These are phyloP conservation scores for Annona cherimola DNA, from an alignment of 164 flowering plant species.

Conservation along the genomic window DNA sequence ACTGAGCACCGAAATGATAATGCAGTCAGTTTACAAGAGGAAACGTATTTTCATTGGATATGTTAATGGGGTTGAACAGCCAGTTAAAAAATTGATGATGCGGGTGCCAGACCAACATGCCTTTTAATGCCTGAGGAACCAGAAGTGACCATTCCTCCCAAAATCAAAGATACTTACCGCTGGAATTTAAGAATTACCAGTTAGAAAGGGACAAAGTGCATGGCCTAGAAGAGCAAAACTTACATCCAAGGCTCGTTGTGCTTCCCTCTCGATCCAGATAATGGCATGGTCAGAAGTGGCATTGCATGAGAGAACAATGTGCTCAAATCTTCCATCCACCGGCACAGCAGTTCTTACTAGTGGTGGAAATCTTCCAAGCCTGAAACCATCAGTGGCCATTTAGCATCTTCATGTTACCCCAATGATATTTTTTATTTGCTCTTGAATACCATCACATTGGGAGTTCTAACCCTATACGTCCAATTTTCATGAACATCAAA, in stretches of 20 bases:
- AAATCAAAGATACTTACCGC: background rate
- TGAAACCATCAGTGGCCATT: conserved; percentile 23
- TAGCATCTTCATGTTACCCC: background rate
- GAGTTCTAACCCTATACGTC: no score
- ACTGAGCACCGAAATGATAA: conserved; percentile 28
- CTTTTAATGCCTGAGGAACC: background rate
- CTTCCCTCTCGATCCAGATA: conserved; percentile 64
- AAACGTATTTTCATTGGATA: background rate
- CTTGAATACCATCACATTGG: background rate
- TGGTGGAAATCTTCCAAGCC: conserved; percentile 56
- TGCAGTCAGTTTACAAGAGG: background rate
- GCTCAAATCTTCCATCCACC: conserved; percentile 77
- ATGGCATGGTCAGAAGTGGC: conserved; percentile 62
- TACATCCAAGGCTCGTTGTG: conserved; percentile 62
- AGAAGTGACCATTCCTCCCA: background rate
- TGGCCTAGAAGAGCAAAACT: conserved; percentile 20
- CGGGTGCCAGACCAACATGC: background rate
- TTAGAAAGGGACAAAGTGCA: background rate
- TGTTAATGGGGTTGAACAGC: background rate
- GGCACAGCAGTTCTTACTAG: conserved; percentile 69
- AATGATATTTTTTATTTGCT: background rate
- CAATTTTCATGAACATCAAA: no score
- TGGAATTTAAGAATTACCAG: background rate
- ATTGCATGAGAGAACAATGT: conserved; percentile 66
- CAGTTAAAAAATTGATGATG: background rate